Percentiles rank a stretch among this genome's conserved stretches.
Conservation (phyloP, 2,329 filamentous ascomycete species). For the Talaromyces marneffei region DNA sequence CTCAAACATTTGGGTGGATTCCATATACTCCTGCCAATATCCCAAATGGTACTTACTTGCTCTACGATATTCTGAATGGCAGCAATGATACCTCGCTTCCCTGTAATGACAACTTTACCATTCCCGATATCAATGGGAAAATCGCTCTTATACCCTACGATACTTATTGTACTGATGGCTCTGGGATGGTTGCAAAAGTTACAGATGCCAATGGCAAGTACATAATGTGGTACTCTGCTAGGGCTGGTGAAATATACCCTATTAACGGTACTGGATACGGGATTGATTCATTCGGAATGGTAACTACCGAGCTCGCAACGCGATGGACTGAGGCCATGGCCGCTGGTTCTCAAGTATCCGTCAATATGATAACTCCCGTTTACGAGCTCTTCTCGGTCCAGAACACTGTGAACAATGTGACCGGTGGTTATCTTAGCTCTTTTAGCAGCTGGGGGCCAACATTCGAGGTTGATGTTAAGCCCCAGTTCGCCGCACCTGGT, state of each 20-base stretch:
- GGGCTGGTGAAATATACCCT: slow-evolving; percentile 9
- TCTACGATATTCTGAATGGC: slow-evolving; percentile 40
- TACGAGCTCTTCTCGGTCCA: slow-evolving; percentile 13
- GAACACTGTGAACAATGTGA: slow-evolving; percentile 15
- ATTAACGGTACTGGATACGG: slow-evolving; percentile 1
- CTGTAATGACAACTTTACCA: slow-evolving; percentile 48
- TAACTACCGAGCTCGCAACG: slow-evolving; percentile 14
- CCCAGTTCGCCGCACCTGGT: slow-evolving; percentile 15
- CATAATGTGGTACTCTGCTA: slow-evolving; percentile 56
- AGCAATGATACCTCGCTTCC: slow-evolving; percentile 46
- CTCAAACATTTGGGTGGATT: slow-evolving; percentile 29
- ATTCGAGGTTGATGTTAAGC: slow-evolving; percentile 11
- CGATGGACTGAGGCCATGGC: slow-evolving; percentile 16
- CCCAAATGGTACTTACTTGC: slow-evolving; percentile 37
- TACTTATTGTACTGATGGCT: slow-evolving; percentile 47
- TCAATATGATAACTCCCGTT: slow-evolving; percentile 16
- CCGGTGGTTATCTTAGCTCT: slow-evolving; percentile 18
- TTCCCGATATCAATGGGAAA: slow-evolving; percentile 52
- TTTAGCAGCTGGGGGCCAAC: slow-evolving; percentile 21
- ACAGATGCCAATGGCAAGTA: slow-evolving; percentile 54
- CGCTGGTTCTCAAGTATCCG: slow-evolving; percentile 12
- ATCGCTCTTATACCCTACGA: slow-evolving; percentile 58
- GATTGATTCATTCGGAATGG: slow-evolving; percentile 16
- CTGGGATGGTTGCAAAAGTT: slow-evolving; percentile 50
- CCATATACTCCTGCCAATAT: slow-evolving; percentile 30